phyloP scores from a whole-genome alignment of 1,284 basidiomycete genomes.

The Apiotrichum domesticum region DNA sequence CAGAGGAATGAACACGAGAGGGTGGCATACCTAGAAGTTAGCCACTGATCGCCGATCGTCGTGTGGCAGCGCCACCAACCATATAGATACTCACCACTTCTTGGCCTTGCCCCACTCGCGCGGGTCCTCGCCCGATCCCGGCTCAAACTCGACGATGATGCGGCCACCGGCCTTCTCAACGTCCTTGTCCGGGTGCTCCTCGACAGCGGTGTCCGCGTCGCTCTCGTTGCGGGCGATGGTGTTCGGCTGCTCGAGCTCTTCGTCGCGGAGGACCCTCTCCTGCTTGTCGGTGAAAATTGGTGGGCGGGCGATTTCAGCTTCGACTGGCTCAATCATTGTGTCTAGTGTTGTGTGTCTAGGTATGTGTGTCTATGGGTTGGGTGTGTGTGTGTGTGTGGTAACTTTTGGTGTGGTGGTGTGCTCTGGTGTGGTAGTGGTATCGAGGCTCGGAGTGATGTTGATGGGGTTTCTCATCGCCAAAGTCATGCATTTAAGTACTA shows the following conservation, averaged over 20 bases:
- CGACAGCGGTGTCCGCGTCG: background rate
- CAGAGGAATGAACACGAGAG: constrained; percentile 29
- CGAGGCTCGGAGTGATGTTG: background rate
- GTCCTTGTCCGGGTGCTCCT: background rate
- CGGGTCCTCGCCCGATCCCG: constrained; percentile 26
- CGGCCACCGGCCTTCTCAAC: constrained; percentile 14
- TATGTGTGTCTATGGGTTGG: background rate
- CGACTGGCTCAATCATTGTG: constrained; percentile 31
- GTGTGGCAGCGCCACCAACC: background rate
- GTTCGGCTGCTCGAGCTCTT: constrained; percentile 18
- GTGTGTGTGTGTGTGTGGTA: background rate
- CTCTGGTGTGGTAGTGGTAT: background rate
- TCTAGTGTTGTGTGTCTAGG: background rate
- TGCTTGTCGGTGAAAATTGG: constrained; percentile 29
- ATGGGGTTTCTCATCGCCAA: background rate
- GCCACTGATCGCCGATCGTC: no score
- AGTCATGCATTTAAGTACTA: background rate
- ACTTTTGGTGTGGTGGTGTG: background rate
- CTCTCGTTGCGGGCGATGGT: background rate
- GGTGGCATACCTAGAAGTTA: constrained; percentile 23
- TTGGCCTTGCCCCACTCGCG: constrained; percentile 30
- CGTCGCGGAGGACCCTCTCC: constrained; percentile 23
- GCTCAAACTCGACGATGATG: constrained; percentile 31
- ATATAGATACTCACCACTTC: constrained; percentile 28
- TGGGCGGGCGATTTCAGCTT: constrained; percentile 34